Conservation (phyloP, 2,329 filamentous ascomycete species). For the Daldinia sp. region DNA sequence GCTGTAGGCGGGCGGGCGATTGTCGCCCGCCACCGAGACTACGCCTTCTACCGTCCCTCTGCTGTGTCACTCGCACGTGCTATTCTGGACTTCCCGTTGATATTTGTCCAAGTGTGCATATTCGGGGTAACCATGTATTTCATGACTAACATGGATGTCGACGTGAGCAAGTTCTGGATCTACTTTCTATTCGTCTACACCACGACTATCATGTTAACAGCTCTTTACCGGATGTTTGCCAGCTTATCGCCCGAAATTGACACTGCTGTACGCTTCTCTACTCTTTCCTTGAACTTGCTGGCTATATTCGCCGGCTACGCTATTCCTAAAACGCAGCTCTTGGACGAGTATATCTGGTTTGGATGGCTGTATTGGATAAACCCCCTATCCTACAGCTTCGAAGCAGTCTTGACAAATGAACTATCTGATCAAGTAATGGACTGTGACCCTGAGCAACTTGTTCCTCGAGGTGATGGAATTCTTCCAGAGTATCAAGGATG, state of each 20-base stretch:
- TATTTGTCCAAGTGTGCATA: conserved; percentile 69
- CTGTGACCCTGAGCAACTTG: conserved; percentile 55
- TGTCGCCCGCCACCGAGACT: conserved; percentile 55
- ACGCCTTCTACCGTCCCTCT: conserved; percentile 62
- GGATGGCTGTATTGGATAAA: conserved; percentile 73
- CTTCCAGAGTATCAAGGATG: conserved; percentile 62
- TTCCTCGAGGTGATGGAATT: conserved; percentile 55
- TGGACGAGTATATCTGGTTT: conserved; percentile 72
- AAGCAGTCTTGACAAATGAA: conserved; percentile 65
- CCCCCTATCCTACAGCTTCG: conserved; percentile 71
- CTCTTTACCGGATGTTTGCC: conserved; percentile 47
- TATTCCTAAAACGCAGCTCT: conserved; percentile 64
- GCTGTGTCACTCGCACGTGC: conserved; percentile 66
- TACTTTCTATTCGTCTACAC: conserved; percentile 64
- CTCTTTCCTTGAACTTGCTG: conserved; percentile 65
- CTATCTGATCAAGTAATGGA: conserved; percentile 61
- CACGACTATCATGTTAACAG: conserved; percentile 44
- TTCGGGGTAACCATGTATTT: conserved; percentile 82
- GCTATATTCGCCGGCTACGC: conserved; percentile 74
- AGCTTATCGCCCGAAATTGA: conserved; percentile 55
- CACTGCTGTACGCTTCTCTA: conserved; percentile 67
- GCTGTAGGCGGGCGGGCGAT: conserved; percentile 76
- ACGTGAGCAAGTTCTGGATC: conserved; percentile 73
- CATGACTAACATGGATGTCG: conserved; percentile 74
- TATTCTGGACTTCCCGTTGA: conserved; percentile 65